Base-by-base conservation (phyloP, 495 filamentous ascomycete genomes). In the Trypethelium eluteriae region DNA sequence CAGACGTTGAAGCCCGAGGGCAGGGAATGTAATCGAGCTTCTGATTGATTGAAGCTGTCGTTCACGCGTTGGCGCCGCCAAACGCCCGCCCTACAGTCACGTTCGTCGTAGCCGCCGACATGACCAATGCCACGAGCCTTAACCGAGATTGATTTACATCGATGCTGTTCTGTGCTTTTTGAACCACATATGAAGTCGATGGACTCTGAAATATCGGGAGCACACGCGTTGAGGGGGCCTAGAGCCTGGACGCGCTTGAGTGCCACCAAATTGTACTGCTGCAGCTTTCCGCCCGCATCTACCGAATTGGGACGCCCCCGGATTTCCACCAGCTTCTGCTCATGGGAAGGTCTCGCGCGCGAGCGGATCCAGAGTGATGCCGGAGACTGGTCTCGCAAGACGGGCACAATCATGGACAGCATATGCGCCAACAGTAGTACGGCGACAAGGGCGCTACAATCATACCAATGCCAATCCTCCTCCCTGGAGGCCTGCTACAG, bases 401-500 rank as follows among this genome's bases (percentile, higher is more conserved):
- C 32, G 2, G 7, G 2, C 53, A 59, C 53, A 11, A 36, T 36
- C 5, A 10, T 9, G 36, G 49, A 66, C 44, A 9, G 35, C 62
- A 34, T 6, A 32, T 41, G 36, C 16, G 39, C 18, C 49, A 35
- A 61, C 67, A 64, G 36, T 38, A 57, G 49, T 36, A 57, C 41
- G 34, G 46, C 63, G 57, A 47, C 61, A n/a, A 56, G 3, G 12
- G 32, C 65, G 34, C 35, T n/a, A 35, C n/a, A 38, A 18, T 32
- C 56, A 25, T 39, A 61, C 47, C 50, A 41, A 41, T 44, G 68
- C 67, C 39, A 56, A 64, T 38, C 74, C 81, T 36, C 83, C 89
- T 10, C 86, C 87, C 76, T 96, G 91, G 91, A 82, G 91, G 62
- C 89, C 90, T 18, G 88, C 88, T 35, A 85, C 86, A 44, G 86